These are phyloP conservation scores for Aureobasidium sp. DNA, from an alignment of 2,329 filamentous ascomycete genomes.

Conservation along the genomic window DNA sequence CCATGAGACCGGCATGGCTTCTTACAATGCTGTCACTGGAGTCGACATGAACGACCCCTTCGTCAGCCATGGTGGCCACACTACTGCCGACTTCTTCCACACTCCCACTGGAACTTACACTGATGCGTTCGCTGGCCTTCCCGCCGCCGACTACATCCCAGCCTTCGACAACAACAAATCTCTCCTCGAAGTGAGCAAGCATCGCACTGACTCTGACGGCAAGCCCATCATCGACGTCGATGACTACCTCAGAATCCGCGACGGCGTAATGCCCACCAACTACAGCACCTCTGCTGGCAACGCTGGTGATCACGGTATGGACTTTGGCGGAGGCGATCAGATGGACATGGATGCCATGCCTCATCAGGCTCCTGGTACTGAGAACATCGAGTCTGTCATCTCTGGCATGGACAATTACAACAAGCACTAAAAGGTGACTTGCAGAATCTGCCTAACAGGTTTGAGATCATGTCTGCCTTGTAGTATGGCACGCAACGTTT, in stretches of 20 bases:
- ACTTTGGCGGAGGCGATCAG: background rate
- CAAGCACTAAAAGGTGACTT: background rate
- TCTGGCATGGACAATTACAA: background rate
- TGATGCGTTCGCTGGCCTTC: background rate
- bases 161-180: no score
- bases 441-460: no score
- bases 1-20: background rate
- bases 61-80: background rate
- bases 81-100: background rate
- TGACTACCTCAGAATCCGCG: background rate
- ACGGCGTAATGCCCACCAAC: background rate
- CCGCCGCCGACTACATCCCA: no score
- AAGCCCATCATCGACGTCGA: background rate
- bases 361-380: background rate
- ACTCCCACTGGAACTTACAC: background rate
- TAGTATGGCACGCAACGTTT: background rate
- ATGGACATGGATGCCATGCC: background rate
- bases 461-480: background rate
- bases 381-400: background rate
- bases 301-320: background rate
- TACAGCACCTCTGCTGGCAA: background rate
- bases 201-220: background rate
- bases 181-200: background rate
- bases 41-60: background rate
- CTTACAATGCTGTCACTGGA: background rate